Percentiles rank a stretch among this genome's conserved stretches.
Conservation (phyloP, 179 eudicot species). For the Sideroxylon spinosum region DNA sequence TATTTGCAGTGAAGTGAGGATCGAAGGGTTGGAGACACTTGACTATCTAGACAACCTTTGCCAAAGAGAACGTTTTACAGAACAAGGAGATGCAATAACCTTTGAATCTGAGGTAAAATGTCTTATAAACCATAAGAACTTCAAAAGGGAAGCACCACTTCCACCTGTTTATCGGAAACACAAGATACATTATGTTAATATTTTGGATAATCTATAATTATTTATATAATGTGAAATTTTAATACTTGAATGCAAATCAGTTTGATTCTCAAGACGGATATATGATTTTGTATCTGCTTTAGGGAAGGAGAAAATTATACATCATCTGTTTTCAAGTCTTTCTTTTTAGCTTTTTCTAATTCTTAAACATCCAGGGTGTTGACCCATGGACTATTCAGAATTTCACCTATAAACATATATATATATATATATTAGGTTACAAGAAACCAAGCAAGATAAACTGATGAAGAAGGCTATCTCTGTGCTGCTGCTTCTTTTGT, state of each 20-base stretch:
- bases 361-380: too few species aligned
- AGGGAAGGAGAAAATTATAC: background rate
- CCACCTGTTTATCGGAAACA: too few species aligned
- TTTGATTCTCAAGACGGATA: background rate
- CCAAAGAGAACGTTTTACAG: slow-evolving; percentile 70
- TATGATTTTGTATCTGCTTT: background rate
- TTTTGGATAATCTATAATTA: too few species aligned
- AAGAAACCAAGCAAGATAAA: background rate
- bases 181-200: too few species aligned
- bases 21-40: slow-evolving; percentile 91
- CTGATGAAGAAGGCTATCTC: background rate
- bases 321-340: background rate
- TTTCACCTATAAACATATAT: background rate
- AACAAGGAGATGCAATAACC: slow-evolving; percentile 88
- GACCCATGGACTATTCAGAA: background rate
- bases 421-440: too few species aligned
- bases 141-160: too few species aligned
- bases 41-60: slow-evolving; percentile 79
- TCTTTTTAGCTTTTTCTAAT: background rate
- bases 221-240: background rate
- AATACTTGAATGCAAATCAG: background rate
- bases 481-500: slow-evolving; percentile 11
- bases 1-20: slow-evolving; percentile 78
- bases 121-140: background rate
- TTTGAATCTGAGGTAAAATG: slow-evolving; percentile 74